Evolutionary conservation across 176 grass and related monocot genomes (phyloP).

Genomic region (Lolium rigidum): DNA sequence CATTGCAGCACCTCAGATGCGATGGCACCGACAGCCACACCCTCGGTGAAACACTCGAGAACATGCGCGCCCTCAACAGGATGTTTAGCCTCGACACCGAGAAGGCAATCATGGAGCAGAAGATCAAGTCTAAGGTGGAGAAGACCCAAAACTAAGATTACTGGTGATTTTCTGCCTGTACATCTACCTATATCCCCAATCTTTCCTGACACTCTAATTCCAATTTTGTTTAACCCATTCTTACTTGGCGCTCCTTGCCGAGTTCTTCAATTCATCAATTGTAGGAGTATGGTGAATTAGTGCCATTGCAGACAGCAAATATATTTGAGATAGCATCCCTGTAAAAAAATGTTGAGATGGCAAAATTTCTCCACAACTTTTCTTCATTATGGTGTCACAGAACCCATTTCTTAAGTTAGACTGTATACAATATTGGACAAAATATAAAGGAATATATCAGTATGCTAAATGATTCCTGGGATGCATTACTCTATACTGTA

Average conservation of each 20-base stretch:
- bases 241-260: slow-evolving; percentile 34
- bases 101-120: slow-evolving; percentile 78
- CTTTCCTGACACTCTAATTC: slow-evolving; percentile 48
- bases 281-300: slow-evolving; percentile 30
- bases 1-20: slow-evolving; percentile 87
- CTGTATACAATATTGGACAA: not conserved
- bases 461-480: slow-evolving; percentile 20
- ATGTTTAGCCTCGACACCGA: slow-evolving; percentile 88
- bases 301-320: slow-evolving; percentile 26
- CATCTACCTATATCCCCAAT: slow-evolving; percentile 49
- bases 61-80: slow-evolving; percentile 85
- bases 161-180: slow-evolving; percentile 37
- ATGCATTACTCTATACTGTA: not conserved
- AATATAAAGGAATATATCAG: slow-evolving; percentile 28
- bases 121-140: slow-evolving; percentile 95
- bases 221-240: slow-evolving; percentile 42
- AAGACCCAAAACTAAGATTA: slow-evolving; percentile 66
- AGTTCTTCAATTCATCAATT: slow-evolving; percentile 14
- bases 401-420: slow-evolving; percentile 35
- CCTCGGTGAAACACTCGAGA: slow-evolving; percentile 76
- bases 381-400: slow-evolving; percentile 44
- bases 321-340: slow-evolving; percentile 26
- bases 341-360: slow-evolving; percentile 26
- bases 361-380: slow-evolving; percentile 26
- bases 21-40: slow-evolving; percentile 78